These are phyloP conservation scores for Micractinium sp. DNA, from an alignment of 139 green algal species.

Conservation along the genomic window DNA sequence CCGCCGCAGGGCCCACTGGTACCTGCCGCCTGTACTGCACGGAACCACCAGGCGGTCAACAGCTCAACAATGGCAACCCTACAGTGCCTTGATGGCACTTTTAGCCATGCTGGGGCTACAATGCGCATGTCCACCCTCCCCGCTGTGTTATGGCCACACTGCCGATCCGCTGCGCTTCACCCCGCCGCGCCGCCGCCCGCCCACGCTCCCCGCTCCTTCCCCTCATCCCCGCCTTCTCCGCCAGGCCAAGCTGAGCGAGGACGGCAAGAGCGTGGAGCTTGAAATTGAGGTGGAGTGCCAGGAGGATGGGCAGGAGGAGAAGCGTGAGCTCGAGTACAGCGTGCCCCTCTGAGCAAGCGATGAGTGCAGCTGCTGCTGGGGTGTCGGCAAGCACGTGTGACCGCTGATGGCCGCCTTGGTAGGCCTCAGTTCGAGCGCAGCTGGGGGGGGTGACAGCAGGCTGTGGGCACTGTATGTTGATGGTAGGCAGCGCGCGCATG, in stretches of 20 bases:
- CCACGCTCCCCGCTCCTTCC: background rate
- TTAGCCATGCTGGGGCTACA: background rate
- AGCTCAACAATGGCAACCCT: background rate
- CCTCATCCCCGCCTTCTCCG: background rate
- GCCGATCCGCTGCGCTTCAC: background rate
- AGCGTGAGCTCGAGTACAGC: constrained; percentile 7
- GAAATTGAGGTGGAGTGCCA: constrained; percentile 18
- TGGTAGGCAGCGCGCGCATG: too few species aligned
- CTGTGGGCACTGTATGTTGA: too few species aligned
- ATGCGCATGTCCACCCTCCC: background rate
- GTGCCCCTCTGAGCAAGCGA: background rate
- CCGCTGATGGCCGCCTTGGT: too few species aligned
- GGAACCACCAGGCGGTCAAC: background rate
- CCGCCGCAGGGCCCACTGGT: background rate
- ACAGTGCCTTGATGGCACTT: background rate
- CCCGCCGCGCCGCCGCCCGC: too few species aligned
- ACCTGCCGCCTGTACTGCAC: background rate
- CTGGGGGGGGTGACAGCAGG: too few species aligned
- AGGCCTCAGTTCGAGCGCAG: too few species aligned
- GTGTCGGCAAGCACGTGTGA: too few species aligned
- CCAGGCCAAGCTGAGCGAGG: constrained; percentile 34
- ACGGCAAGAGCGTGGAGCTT: constrained; percentile 32
- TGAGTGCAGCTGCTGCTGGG: too few species aligned
- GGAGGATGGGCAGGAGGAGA: constrained; percentile 16
- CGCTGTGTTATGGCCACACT: background rate